phyloP scores from a whole-genome alignment of 2,329 filamentous ascomycete genomes.

The Neonectria punicea region DNA sequence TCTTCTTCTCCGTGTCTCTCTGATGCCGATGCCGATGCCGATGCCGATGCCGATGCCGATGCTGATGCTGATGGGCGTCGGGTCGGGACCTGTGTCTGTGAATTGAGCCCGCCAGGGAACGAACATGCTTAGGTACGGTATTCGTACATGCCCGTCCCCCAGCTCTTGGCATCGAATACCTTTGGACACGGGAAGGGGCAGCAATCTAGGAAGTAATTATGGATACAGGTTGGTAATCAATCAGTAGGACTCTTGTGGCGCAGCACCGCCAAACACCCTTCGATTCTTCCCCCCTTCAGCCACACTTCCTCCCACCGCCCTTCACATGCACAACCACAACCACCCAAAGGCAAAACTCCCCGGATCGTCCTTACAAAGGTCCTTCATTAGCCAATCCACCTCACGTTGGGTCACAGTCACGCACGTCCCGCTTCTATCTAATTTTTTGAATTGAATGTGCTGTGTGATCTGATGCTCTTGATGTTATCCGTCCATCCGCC shows the following conservation, averaged over 20 bases:
- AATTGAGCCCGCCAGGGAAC: neutral
- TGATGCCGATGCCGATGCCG: neutral
- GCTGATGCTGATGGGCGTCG: too few species aligned
- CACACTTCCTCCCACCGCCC: neutral
- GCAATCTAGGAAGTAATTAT: neutral
- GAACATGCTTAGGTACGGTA: too few species aligned
- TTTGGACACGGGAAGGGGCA: neutral
- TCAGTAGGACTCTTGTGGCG: neutral
- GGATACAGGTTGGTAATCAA: neutral
- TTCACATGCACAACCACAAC: constrained; percentile 4
- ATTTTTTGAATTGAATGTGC: constrained; percentile 41
- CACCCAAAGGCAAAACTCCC: constrained; percentile 1
- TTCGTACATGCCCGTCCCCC: too few species aligned
- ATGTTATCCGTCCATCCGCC: constrained; percentile 43
- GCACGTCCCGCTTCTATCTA: constrained; percentile 31
- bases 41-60: neutral
- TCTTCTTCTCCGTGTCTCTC: neutral
- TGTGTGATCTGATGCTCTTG: constrained; percentile 42
- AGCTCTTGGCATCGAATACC: neutral
- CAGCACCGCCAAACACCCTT: neutral
- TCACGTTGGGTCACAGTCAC: neutral
- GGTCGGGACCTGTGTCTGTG: neutral
- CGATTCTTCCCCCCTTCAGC: neutral
- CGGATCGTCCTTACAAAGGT: neutral
- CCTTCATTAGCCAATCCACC: neutral